These are phyloP conservation scores for Andrographis paniculata DNA, from an alignment of 305 asterid species.

Conservation along the genomic window DNA sequence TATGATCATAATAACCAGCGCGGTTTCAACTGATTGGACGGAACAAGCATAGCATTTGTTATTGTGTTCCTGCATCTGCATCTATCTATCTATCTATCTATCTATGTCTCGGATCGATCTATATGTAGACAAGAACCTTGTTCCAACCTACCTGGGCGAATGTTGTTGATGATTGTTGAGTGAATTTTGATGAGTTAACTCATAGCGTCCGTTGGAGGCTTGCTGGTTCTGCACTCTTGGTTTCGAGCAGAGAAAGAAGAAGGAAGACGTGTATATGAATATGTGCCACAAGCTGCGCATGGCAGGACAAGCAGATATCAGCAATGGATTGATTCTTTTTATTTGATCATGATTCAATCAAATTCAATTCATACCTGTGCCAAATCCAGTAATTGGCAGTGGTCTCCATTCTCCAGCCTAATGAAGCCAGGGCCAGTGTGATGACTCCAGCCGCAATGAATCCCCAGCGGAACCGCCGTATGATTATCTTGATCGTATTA, in stretches of 20 bases:
- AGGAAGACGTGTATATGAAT: slow-evolving; percentile 70
- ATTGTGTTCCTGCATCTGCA: too few relatives aligned
- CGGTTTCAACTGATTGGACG: too few relatives aligned
- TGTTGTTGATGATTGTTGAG: slow-evolving; percentile 3
- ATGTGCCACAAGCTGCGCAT: slow-evolving; percentile 83
- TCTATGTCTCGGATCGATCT: too few relatives aligned
- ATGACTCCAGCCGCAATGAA: slow-evolving; percentile 55
- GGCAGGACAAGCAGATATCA: too few relatives aligned
- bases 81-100: too few relatives aligned
- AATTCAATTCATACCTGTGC: slow-evolving; percentile 99
- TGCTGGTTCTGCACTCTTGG: slow-evolving; percentile 41
- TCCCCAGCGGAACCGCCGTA: slow-evolving; percentile 69
- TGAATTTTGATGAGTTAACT: slow-evolving; percentile 65
- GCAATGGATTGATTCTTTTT: too few relatives aligned
- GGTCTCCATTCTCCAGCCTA: slow-evolving; percentile 81
- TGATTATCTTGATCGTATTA: slow-evolving; percentile 37
- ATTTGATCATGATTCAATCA: too few relatives aligned
- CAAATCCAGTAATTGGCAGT: slow-evolving; percentile 85
- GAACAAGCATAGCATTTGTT: too few relatives aligned
- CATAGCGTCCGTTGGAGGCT: slow-evolving; percentile 40
- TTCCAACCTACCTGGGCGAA: too few relatives aligned
- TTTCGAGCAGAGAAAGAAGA: slow-evolving; percentile 89
- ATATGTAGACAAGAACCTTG: too few relatives aligned
- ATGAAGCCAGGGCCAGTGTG: slow-evolving; percentile 73
- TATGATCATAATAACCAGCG: too few relatives aligned